A percentile compares a stretch with the other conserved stretches of the same genome.
phyloP scores from a whole-genome alignment of 805 yeast species.

The Monosporozyma aquatica region DNA sequence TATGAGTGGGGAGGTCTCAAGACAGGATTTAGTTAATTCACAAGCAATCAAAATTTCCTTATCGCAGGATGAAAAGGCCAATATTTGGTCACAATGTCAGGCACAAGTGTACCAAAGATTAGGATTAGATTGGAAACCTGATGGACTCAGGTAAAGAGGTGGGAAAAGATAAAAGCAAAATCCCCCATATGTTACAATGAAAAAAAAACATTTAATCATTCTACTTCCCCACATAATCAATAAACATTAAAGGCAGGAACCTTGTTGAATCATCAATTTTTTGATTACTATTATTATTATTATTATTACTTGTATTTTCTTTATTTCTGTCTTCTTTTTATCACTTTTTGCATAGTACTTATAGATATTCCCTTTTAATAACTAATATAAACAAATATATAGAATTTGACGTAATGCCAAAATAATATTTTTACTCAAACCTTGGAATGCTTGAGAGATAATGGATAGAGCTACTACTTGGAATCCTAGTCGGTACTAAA shows the following conservation, averaged over 20 bases:
- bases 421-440: not conserved
- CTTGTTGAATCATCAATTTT: not conserved
- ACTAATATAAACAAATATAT: not conserved
- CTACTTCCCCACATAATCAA: too few relatives aligned
- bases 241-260: not conserved
- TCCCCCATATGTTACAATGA: too few relatives aligned
- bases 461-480: too few relatives aligned
- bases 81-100: constrained; percentile 59
- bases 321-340: not conserved
- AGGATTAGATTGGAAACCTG: constrained; percentile 54
- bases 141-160: constrained; percentile 18
- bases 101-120: constrained; percentile 46
- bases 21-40: not conserved
- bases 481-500: too few relatives aligned
- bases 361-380: not conserved
- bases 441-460: not conserved
- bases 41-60: constrained; percentile 24
- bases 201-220: too few relatives aligned
- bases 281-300: too few relatives aligned
- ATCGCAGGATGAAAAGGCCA: constrained; percentile 47
- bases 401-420: too few relatives aligned
- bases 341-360: not conserved
- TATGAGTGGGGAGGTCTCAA: too few relatives aligned
- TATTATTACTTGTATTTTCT: too few relatives aligned
- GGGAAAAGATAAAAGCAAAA: too few relatives aligned